phyloP scores from a whole-genome alignment of 192 early-diverging fungal species.

The Coemansia sp. region DNA sequence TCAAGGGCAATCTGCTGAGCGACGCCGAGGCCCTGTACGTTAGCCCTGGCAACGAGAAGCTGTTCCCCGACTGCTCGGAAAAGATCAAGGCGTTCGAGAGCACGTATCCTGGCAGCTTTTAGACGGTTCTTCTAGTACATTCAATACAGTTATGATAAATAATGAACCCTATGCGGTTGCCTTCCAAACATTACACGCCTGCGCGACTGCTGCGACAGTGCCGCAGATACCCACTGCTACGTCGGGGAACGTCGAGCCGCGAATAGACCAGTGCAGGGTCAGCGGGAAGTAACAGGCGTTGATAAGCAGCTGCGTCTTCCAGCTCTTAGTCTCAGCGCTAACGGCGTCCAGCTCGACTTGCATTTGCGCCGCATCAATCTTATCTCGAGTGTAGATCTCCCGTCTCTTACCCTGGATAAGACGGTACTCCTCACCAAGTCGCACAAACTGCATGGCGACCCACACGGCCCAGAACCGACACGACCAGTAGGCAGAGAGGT shows the following conservation, averaged over 20 bases:
- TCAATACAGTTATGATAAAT: conserved; percentile 4
- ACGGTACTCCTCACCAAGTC: conserved; percentile 69
- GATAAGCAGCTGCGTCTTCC: conserved; percentile 74
- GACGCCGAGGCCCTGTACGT: conserved; percentile 71
- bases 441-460: conserved; percentile 86
- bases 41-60: conserved; percentile 53
- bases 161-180: conserved; percentile 53
- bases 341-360: conserved; percentile 66
- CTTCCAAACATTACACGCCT: conserved; percentile 84
- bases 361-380: conserved; percentile 60
- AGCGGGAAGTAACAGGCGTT: conserved; percentile 93
- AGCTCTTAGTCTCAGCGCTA: conserved; percentile 58
- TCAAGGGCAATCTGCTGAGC: conserved; percentile 58
- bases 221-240: conserved; percentile 90
- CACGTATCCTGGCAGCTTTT: conserved; percentile 45
- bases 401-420: conserved; percentile 55
- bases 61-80: conserved; percentile 31
- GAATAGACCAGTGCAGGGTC: conserved; percentile 90
- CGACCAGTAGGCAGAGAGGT: conserved; percentile 86
- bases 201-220: conserved; percentile 85
- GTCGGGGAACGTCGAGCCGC: conserved; percentile 86
- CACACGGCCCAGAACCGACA: conserved; percentile 97
- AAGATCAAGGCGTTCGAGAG: conserved; percentile 25
- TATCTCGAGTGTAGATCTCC: conserved; percentile 58
- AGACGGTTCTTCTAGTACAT: not conserved